Base-by-base conservation (phyloP, 2,329 filamentous ascomycete genomes). In the Hymenoscyphus repandus region DNA sequence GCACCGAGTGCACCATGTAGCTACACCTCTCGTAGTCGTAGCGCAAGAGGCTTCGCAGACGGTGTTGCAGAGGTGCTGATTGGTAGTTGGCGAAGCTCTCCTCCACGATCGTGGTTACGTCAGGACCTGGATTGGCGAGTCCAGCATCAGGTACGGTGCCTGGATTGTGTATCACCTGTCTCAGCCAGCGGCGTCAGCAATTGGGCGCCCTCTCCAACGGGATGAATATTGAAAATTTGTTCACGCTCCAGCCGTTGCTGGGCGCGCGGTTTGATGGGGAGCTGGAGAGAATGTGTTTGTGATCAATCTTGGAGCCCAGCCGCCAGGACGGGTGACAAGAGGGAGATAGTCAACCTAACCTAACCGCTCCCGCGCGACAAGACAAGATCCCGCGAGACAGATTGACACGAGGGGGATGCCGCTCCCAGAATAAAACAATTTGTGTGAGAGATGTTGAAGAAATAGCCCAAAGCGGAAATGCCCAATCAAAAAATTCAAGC, bases 111-210 rank as follows among this genome's bases (percentile, higher is more conserved):
- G 53, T 47, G 17, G 49, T 50, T n/a, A 56, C 47, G 22, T 56
- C 49, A 12, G 51, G 46, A 10, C 45, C 47, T 33, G 38, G 32
- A 15, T 48, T 46, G n/a, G 43, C 22, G 20, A 50, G 50, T 3
- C 41, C 40, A 11, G 43, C 22, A 37, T 54, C 54, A 34, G 54
- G 51, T 9, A 52, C 44, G 2, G 44, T 47, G n/a, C 54, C 54
- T 6, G 54, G 54, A 40, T 56, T 56, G 36, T 54, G 54, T 20
- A 56, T 51, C 12, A 49, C 33, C 51, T 56, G 18, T 41, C 20
- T 5, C 31, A n/a, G 45, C 37, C 37, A 46, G 17, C 34, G 5
- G 15, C 6, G 17, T 13, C 15, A 13, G 34, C 12, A 10, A 37
- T 5, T 37, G 34, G 34, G 10, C 34, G 12, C 12, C 34, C 4